phyloP scores from a whole-genome alignment of 164 flowering plant species.

The Berberis vulgaris region DNA sequence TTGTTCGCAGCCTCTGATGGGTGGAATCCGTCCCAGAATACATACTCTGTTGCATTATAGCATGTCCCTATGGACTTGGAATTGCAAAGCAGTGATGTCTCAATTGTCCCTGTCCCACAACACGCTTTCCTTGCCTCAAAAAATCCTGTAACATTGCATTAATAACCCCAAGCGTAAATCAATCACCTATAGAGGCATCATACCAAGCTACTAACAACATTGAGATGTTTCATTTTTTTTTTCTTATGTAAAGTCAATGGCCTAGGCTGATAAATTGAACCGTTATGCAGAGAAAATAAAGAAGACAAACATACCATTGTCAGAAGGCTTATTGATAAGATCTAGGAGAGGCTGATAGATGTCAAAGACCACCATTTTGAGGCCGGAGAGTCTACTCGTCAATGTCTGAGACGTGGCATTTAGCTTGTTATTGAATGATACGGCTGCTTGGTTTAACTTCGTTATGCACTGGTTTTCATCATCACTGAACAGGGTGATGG shows the following conservation, averaged over 20 bases:
- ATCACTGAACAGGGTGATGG: constrained; percentile 66
- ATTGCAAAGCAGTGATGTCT: constrained; percentile 77
- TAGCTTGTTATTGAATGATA: constrained; percentile 59
- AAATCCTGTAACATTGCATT: constrained; percentile 42
- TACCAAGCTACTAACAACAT: background rate
- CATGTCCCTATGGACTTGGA: constrained; percentile 70
- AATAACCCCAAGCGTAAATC: background rate
- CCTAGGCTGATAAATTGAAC: no score
- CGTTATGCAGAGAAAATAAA: background rate
- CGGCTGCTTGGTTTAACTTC: constrained; percentile 58
- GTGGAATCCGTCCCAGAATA: constrained; percentile 95
- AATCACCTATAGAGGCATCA: background rate
- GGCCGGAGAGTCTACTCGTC: constrained; percentile 31
- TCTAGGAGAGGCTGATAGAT: constrained; percentile 77
- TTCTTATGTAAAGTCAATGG: no score
- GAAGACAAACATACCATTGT: constrained; percentile 34
- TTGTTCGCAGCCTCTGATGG: constrained; percentile 82
- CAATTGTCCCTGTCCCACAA: constrained; percentile 78
- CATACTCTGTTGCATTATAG: constrained; percentile 65
- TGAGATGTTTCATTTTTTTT: background rate
- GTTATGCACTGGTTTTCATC: constrained; percentile 58
- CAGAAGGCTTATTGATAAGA: constrained; percentile 51
- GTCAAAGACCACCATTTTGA: constrained; percentile 72
- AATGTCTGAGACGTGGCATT: constrained; percentile 41
- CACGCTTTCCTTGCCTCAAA: constrained; percentile 81